Evolutionary conservation across 441 rosid genomes (phyloP), one percentile per base, ranked within the genome.

Genomic region (Brassica balearica): DNA sequence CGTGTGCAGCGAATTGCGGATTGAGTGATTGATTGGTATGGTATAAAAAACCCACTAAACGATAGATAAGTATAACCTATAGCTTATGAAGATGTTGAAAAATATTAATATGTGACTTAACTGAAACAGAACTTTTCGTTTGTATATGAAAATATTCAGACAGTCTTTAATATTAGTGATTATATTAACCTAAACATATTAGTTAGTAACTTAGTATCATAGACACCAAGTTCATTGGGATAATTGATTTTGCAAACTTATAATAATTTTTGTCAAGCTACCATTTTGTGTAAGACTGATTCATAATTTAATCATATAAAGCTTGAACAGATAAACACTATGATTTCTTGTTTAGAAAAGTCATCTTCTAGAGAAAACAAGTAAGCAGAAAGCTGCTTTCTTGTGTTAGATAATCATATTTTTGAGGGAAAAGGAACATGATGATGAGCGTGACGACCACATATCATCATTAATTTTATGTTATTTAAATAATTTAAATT

Each of bases 321-420:
- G 14, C 7, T 51, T 68, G 70, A 79, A 79, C 69, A 73, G 36
- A 64, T 55, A 55, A 68, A 68, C 65, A 73, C 2, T 56, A 19
- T 56, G 27, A 56, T 56, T 56, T 19, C 25, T 56, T 56, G 25
- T 56, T 56, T 19, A 8, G 62, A 56, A 56, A 56, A 56, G 62
- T 17, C 25, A 19, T 19, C 5, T 56, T 56, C 62, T 19, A 56
- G 62, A 56, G 25, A 56, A 56, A 56, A 56, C 60, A 55, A 55
- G 60, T 17, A 55, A 19, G 62, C 12, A 56, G 22, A 55, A 55
- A 55, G 60, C 60, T 55, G 15, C 60, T 55, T 55, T 55, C 59
- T 15, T 55, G 60, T 55, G 60, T 55, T 55, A 55, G 17, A 55
- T 55, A 53, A 55, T 55, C 17, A 55, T 9, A 55, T 7, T 55